A percentile compares a stretch with the other conserved stretches of the same genome.
These are phyloP conservation scores for Echium plantagineum DNA, from an alignment of 257 asterid genomes.

Conservation along the genomic window DNA sequence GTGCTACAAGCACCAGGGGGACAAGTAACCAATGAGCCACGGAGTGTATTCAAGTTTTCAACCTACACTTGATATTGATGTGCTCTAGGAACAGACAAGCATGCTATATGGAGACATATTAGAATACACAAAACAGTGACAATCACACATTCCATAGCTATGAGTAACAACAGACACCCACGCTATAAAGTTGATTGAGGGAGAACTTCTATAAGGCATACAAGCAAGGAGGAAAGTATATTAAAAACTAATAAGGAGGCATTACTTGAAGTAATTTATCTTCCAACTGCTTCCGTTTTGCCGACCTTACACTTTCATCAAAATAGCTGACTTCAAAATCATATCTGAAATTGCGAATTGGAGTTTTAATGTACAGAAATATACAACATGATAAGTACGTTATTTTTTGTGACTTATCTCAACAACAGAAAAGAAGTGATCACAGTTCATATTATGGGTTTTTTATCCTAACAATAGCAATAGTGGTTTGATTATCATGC, in stretches of 20 bases:
- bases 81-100: too few relatives aligned
- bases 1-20: too few relatives aligned
- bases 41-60: too few relatives aligned
- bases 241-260: neutral
- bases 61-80: too few relatives aligned
- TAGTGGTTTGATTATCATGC: neutral
- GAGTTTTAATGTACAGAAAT: neutral
- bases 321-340: constrained; percentile 83
- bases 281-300: constrained; percentile 79
- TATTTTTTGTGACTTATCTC: neutral
- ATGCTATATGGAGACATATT: too few relatives aligned
- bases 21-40: too few relatives aligned
- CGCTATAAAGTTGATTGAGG: neutral
- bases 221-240: neutral
- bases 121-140: too few relatives aligned
- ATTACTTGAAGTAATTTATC: constrained; percentile 91
- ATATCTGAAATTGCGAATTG: constrained; percentile 37
- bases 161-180: neutral
- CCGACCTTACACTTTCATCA: constrained; percentile 82
- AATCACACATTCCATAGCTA: too few relatives aligned
- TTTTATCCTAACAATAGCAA: neutral
- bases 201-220: neutral
- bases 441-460: neutral
- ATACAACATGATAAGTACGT: neutral
- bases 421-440: neutral